These are phyloP conservation scores for Claviceps citrina DNA, from an alignment of 2,329 filamentous ascomycete genomes.

Conservation along the genomic window DNA sequence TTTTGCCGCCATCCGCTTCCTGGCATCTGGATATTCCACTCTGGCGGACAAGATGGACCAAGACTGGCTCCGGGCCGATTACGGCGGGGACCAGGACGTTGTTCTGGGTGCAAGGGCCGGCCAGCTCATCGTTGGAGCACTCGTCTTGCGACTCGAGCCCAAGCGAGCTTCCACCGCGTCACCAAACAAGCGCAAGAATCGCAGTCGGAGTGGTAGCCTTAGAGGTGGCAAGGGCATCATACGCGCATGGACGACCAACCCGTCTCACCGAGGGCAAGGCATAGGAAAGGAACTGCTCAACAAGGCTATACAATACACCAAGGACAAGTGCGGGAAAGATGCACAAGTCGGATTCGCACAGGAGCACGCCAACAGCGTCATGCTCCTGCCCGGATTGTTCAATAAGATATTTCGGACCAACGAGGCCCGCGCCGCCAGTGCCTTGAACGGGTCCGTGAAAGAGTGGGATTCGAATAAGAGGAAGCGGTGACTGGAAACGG, in stretches of 20 bases:
- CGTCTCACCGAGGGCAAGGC: slow-evolving; percentile 54
- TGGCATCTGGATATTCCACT: slow-evolving; percentile 45
- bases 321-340: slow-evolving; percentile 51
- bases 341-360: slow-evolving; percentile 56
- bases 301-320: slow-evolving; percentile 53
- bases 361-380: slow-evolving; percentile 60
- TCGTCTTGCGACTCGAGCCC: slow-evolving; percentile 51
- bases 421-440: slow-evolving; percentile 41
- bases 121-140: slow-evolving; percentile 51
- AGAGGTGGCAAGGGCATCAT: slow-evolving; percentile 54
- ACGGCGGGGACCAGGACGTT: slow-evolving; percentile 34
- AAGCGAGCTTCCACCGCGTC: slow-evolving; percentile 10
- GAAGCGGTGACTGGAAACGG: slow-evolving; percentile 32
- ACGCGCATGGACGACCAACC: slow-evolving; percentile 65
- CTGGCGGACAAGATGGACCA: slow-evolving; percentile 45
- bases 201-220: slow-evolving; percentile 25
- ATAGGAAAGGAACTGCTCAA: slow-evolving; percentile 58
- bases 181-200: slow-evolving; percentile 18
- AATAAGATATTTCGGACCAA: slow-evolving; percentile 43
- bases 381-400: slow-evolving; percentile 47
- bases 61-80: slow-evolving; percentile 39
- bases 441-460: slow-evolving; percentile 34
- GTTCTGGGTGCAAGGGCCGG: slow-evolving; percentile 54
- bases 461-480: slow-evolving; percentile 33
- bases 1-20: slow-evolving; percentile 44